Evolutionary conservation across 2,329 filamentous ascomycete species (phyloP), one percentile per base, ranked within the genome.

Genomic region (Verticillium nonalfalfae): DNA sequence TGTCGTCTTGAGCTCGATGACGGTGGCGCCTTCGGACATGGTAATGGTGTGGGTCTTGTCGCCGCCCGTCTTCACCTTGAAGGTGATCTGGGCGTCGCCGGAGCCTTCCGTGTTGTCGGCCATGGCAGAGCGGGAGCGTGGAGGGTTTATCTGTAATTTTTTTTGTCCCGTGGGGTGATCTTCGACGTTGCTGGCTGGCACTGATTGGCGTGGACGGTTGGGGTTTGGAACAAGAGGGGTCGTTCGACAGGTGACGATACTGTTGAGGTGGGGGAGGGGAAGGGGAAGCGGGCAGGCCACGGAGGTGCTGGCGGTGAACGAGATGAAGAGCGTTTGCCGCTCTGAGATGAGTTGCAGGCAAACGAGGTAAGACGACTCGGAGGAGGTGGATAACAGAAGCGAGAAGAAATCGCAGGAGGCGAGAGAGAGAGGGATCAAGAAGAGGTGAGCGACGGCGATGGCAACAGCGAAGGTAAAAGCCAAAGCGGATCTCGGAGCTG

Each of bases 11-110:
- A 99, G 85, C 64, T 97, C 93, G 61, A 85, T 82, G 54, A 98
- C 89, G 7, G 89, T 90, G 57, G 89, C 91, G 39, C 86, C 85
- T 66, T 90, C 84, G 62, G 90, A 77, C 71, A 98, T 88, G 61
- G 92, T 96, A 73, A 99, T 81, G 59, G 85, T 88, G 72, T 92
- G 93, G 75, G 90, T 92, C 73, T 85, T 87, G 73, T 97, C 93
- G 69, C 88, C 90, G n/a, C 92, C 93, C n/a, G 91, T 91, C 81
- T 98, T 99, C 77, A 99, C 89, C 79, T 93, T 95, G 85, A 99
- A 98, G 75, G 91, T 96, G 78, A 99, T 80, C 70, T 93, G 88
- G 70, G 88, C 79, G 71, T 93, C 91, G 69, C 86, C 83, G 70
- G 79, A 73, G 67, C 81, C 74, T 63, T 84, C 81, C 68, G 79